phyloP scores from a whole-genome alignment of 1,284 basidiomycete species.

The Schizophyllum commune region DNA sequence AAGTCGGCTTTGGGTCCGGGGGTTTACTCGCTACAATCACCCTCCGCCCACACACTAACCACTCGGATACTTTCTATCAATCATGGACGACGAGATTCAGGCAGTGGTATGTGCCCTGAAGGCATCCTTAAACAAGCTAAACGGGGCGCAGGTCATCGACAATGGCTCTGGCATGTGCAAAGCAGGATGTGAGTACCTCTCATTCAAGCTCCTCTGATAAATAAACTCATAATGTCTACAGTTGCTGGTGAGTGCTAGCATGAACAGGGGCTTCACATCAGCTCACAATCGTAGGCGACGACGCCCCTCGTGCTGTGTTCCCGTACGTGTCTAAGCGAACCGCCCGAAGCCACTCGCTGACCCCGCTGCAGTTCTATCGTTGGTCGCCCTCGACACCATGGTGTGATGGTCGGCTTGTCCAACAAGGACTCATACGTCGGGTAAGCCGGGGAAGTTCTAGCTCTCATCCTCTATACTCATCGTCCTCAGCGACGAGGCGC shows the following conservation, averaged over 20 bases:
- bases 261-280: not conserved
- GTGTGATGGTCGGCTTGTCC: slow-evolving; percentile 14
- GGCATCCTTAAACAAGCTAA: too few species aligned
- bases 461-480: not conserved
- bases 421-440: slow-evolving; percentile 15
- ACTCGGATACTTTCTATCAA: too few species aligned
- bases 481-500: slow-evolving; percentile 11
- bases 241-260: slow-evolving; percentile 7
- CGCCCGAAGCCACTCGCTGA: not conserved
- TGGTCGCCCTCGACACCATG: slow-evolving; percentile 13
- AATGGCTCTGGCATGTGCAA: slow-evolving; percentile 20
- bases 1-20: too few species aligned
- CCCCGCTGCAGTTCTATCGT: slow-evolving; percentile 10
- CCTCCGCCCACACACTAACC: too few species aligned
- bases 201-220: not conserved
- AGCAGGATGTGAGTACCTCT: slow-evolving; percentile 14
- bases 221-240: not conserved
- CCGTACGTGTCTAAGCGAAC: slow-evolving; percentile 7
- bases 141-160: slow-evolving; percentile 11
- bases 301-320: slow-evolving; percentile 16
- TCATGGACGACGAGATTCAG: too few species aligned
- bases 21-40: too few species aligned
- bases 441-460: too few species aligned
- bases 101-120: too few species aligned
- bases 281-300: slow-evolving; percentile 11